These are phyloP conservation scores for Thymus quinquecostatus DNA, from an alignment of 257 asterid genomes.

Conservation along the genomic window DNA sequence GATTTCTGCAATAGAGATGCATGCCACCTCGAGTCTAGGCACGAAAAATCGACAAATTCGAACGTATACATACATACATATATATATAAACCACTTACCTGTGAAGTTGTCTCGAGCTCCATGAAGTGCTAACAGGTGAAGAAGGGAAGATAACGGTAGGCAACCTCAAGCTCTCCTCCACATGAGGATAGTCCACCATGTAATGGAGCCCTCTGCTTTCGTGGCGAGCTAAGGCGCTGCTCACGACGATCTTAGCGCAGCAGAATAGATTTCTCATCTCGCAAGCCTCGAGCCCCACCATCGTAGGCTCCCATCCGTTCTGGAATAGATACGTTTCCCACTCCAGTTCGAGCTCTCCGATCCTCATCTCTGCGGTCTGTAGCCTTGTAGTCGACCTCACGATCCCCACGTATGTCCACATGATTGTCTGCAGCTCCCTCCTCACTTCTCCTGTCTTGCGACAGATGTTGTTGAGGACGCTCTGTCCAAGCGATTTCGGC, in stretches of 20 bases:
- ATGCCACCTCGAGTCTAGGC: conserved; percentile 36
- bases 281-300: conserved; percentile 89
- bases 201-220: conserved; percentile 97
- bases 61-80: conserved; percentile 27
- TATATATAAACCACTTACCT: conserved; percentile 39
- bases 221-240: conserved; percentile 87
- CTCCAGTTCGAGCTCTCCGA: conserved; percentile 76
- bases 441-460: conserved; percentile 68
- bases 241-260: conserved; percentile 88
- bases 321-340: conserved; percentile 90
- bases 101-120: conserved; percentile 90
- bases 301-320: conserved; percentile 90
- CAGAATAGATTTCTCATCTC: conserved; percentile 96
- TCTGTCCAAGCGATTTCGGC: conserved; percentile 59
- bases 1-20: conserved; percentile 29
- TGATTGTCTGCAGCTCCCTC: conserved; percentile 65
- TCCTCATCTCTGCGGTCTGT: conserved; percentile 71
- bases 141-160: conserved; percentile 85
- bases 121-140: conserved; percentile 57
- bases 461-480: conserved; percentile 39
- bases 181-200: conserved; percentile 69
- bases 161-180: conserved; percentile 86
- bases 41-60: conserved; percentile 30
- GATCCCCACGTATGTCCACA: conserved; percentile 95
- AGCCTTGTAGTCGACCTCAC: conserved; percentile 84